Evolutionary conservation across 2,329 filamentous ascomycete species (phyloP).

Genomic region (Penicillium polonicum): DNA sequence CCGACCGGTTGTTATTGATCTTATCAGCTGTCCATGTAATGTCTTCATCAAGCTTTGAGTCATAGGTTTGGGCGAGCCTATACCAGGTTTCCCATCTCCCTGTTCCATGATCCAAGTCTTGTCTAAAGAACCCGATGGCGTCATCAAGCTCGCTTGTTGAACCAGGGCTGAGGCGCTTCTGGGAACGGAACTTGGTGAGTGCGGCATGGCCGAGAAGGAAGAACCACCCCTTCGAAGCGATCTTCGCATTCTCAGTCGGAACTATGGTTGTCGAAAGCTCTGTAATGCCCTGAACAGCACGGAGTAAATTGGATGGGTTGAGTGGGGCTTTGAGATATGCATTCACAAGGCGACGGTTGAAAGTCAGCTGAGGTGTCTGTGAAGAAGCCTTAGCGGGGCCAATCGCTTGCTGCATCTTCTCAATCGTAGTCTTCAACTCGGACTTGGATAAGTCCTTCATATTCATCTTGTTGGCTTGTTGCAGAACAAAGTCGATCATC

Average conservation of each 20-base stretch:
- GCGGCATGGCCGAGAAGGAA: constrained; percentile 87
- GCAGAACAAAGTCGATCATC: constrained; percentile 79
- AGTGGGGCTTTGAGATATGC: constrained; percentile 80
- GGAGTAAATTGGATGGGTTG: constrained; percentile 75
- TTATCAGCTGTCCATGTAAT: constrained; percentile 89
- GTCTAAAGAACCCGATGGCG: constrained; percentile 73
- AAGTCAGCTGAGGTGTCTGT: constrained; percentile 74
- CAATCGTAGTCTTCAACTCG: constrained; percentile 83
- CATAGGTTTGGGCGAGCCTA: constrained; percentile 79
- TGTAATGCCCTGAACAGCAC: constrained; percentile 75
- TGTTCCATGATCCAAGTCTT: constrained; percentile 78
- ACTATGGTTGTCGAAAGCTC: constrained; percentile 71
- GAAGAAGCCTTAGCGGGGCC: constrained; percentile 72
- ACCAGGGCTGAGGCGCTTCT: constrained; percentile 74
- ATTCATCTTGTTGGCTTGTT: constrained; percentile 76
- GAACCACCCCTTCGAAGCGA: constrained; percentile 86
- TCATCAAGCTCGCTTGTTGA: constrained; percentile 82
- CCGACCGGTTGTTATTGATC: constrained; percentile 76
- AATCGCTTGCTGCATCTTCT: constrained; percentile 87
- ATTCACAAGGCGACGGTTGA: constrained; percentile 81
- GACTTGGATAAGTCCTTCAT: constrained; percentile 91
- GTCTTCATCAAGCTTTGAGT: constrained; percentile 82
- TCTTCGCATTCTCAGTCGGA: constrained; percentile 63
- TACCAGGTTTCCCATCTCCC: constrained; percentile 92
- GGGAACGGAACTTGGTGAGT: constrained; percentile 76